Conservation (phyloP, 768 basidiomycete species). For the Lentinus brumalis region DNA sequence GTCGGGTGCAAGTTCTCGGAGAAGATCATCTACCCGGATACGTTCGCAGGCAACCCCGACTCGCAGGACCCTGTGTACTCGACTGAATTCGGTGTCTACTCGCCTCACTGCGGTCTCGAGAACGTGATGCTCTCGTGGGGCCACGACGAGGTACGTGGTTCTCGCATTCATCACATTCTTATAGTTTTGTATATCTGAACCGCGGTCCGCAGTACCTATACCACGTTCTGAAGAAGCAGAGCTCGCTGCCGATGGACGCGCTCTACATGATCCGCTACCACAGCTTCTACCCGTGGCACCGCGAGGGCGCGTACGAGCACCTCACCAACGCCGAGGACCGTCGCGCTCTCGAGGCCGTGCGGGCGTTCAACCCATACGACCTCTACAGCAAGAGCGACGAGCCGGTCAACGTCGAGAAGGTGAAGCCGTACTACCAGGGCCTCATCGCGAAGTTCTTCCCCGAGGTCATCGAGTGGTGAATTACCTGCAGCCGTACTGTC, state of each 20-base stretch:
- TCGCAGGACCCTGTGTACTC: constrained; percentile 63
- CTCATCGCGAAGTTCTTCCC: constrained; percentile 90
- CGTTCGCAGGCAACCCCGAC: constrained; percentile 77
- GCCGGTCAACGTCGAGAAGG: constrained; percentile 56
- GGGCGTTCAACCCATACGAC: constrained; percentile 92
- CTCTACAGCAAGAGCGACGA: constrained; percentile 89
- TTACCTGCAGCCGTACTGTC: background rate
- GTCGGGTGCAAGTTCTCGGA: constrained; percentile 88
- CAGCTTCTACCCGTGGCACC: constrained; percentile 96
- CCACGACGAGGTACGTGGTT: constrained; percentile 76
- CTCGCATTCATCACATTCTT: constrained; percentile 7
- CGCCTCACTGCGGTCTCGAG: constrained; percentile 78
- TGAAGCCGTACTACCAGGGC: constrained; percentile 81
- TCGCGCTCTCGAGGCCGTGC: constrained; percentile 68
- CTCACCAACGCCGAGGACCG: constrained; percentile 74
- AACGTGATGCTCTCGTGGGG: constrained; percentile 91
- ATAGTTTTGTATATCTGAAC: background rate
- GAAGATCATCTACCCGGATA: constrained; percentile 79
- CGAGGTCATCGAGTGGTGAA: constrained; percentile 74
- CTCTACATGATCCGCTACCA: constrained; percentile 94
- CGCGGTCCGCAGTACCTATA: constrained; percentile 66
- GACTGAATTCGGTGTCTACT: constrained; percentile 73
- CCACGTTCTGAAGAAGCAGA: constrained; percentile 81
- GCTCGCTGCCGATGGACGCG: constrained; percentile 75
- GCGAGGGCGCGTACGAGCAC: constrained; percentile 82